These are phyloP conservation scores for Scheffersomyces ergatensis DNA, from an alignment of 805 yeast genomes.

Conservation along the genomic window DNA sequence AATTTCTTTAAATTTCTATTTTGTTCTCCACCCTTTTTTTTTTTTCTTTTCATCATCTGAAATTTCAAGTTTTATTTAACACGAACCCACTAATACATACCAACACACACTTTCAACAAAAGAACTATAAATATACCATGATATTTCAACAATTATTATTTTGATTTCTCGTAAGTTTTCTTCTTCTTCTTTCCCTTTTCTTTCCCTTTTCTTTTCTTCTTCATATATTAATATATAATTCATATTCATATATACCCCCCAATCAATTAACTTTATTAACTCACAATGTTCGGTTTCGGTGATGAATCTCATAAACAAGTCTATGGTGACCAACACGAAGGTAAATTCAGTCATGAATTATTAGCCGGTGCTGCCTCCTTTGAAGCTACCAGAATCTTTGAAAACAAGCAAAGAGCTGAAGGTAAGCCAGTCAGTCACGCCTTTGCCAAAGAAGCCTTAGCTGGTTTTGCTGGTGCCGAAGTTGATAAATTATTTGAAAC, in stretches of 20 bases:
- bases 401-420: conserved; percentile 29
- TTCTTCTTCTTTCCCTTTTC: background rate
- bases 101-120: too few relatives aligned
- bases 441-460: conserved; percentile 26
- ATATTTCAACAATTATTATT: background rate
- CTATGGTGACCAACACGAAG: conserved; percentile 28
- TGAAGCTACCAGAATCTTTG: conserved; percentile 28
- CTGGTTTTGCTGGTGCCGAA: conserved; percentile 30
- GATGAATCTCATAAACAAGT: conserved; percentile 23
- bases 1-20: too few relatives aligned
- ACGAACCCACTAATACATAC: too few relatives aligned
- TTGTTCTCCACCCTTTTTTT: too few relatives aligned
- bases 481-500: conserved; percentile 33
- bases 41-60: too few relatives aligned
- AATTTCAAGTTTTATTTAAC: too few relatives aligned
- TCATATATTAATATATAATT: background rate
- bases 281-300: conserved; percentile 27
- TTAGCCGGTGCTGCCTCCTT: conserved; percentile 33
- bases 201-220: too few relatives aligned
- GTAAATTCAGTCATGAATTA: conserved; percentile 28
- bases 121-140: background rate
- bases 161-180: background rate
- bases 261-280: conserved; percentile 1
- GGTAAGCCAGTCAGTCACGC: conserved; percentile 30
- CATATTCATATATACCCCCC: background rate